phyloP scores from a whole-genome alignment of 192 early-diverging fungal genomes.

The Backusella psychrophila region DNA sequence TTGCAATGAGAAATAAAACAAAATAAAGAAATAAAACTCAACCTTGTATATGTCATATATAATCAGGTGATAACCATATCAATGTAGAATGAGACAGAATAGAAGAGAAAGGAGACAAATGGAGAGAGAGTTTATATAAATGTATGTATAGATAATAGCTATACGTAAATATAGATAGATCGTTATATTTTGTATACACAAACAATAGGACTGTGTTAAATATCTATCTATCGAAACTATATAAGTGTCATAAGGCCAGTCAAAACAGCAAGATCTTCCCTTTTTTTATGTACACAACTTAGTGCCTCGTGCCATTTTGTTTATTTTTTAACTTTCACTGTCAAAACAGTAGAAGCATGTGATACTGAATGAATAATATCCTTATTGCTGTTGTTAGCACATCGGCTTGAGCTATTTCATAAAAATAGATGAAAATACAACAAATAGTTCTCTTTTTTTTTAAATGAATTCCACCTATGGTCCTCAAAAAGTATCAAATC shows the following conservation, averaged over 20 bases:
- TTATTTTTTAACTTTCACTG: neutral
- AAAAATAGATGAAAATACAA: neutral
- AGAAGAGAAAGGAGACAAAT: neutral
- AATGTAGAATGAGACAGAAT: neutral
- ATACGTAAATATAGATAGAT: neutral
- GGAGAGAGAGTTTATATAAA: neutral
- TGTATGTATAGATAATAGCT: neutral
- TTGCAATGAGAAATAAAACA: neutral
- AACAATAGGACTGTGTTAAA: neutral
- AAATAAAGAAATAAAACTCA: neutral
- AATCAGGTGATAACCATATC: neutral
- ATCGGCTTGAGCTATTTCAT: neutral
- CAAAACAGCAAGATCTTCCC: neutral
- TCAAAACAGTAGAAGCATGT: conserved; percentile 6
- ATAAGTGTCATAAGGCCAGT: neutral
- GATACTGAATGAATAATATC: neutral
- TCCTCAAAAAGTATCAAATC: too few relatives aligned
- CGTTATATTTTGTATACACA: neutral
- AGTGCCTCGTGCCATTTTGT: conserved; percentile 4
- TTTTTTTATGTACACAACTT: neutral
- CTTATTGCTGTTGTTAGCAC: neutral
- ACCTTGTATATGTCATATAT: neutral
- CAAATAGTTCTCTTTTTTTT: neutral
- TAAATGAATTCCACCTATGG: too few relatives aligned
- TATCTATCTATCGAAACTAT: neutral